Conservation (phyloP, 1,139 yeast genomes). For the Geotrichum klebahnii region DNA sequence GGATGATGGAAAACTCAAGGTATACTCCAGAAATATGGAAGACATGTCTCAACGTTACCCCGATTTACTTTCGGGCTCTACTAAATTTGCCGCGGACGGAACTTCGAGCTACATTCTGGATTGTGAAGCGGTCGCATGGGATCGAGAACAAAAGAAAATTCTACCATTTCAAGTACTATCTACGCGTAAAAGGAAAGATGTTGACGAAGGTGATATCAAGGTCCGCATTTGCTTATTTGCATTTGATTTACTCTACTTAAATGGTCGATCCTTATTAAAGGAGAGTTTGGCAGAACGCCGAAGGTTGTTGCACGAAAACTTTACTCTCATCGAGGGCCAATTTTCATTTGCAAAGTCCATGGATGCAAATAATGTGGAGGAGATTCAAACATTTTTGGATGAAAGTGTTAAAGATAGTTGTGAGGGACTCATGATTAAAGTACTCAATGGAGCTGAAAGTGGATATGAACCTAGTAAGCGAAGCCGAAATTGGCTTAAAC, state of each 20-base stretch:
- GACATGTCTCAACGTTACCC: conserved; percentile 97
- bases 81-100: conserved; percentile 50
- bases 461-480: conserved; percentile 92
- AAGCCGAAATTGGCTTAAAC: conserved; percentile 90
- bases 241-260: conserved; percentile 73
- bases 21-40: conserved; percentile 92
- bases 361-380: conserved; percentile 68
- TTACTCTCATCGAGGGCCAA: conserved; percentile 66
- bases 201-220: conserved; percentile 76
- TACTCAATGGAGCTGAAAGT: conserved; percentile 75
- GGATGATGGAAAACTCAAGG: conserved; percentile 60
- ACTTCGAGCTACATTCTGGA: conserved; percentile 66
- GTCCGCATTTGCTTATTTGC: conserved; percentile 91
- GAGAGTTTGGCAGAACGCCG: conserved; percentile 69
- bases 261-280: conserved; percentile 68
- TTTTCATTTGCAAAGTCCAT: conserved; percentile 75
- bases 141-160: conserved; percentile 63
- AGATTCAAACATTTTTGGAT: conserved; percentile 76
- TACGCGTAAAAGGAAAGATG: conserved; percentile 91
- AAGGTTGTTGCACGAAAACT: conserved; percentile 50
- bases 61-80: conserved; percentile 68
- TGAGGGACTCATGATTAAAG: conserved; percentile 95
- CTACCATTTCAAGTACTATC: conserved; percentile 89
- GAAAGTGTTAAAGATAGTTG: conserved; percentile 86
- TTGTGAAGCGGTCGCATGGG: conserved; percentile 99